Evolutionary conservation across 2,329 filamentous ascomycete genomes (phyloP).

Genomic region (Ustulina deusta): DNA sequence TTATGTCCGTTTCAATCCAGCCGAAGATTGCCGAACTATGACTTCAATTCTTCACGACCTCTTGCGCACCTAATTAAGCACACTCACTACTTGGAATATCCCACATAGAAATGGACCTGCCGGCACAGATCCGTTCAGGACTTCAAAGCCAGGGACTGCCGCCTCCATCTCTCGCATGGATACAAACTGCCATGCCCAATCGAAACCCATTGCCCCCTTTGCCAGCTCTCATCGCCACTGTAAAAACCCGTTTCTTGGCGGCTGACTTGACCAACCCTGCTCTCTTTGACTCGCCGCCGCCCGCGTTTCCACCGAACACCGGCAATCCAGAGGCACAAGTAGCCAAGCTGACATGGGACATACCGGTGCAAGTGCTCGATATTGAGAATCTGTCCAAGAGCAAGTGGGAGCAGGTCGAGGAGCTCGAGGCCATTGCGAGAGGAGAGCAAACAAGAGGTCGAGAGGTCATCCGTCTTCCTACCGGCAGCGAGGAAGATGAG

Average conservation of each 20-base stretch:
- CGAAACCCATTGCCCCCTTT: constrained; percentile 71
- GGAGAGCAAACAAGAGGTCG: constrained; percentile 81
- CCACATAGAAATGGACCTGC: constrained; percentile 48
- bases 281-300: constrained; percentile 59
- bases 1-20: neutral
- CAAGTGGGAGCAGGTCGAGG: constrained; percentile 88
- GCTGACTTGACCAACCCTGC: constrained; percentile 77
- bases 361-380: constrained; percentile 85
- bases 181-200: constrained; percentile 70
- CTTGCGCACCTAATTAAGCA: neutral
- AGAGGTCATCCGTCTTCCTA: constrained; percentile 79
- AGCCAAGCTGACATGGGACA: constrained; percentile 67
- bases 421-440: constrained; percentile 77
- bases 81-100: neutral
- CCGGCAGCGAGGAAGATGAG: constrained; percentile 58
- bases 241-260: constrained; percentile 81
- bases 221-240: constrained; percentile 80
- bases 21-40: neutral
- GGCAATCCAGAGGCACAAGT: constrained; percentile 66
- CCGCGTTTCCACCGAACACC: constrained; percentile 67
- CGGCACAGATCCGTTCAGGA: constrained; percentile 64
- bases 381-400: constrained; percentile 84
- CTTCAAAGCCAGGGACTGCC: constrained; percentile 67
- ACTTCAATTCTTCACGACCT: neutral
- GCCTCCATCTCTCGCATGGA: constrained; percentile 67